Base-by-base conservation (phyloP, 2,329 filamentous ascomycete species). In the Fusarium sp. region DNA sequence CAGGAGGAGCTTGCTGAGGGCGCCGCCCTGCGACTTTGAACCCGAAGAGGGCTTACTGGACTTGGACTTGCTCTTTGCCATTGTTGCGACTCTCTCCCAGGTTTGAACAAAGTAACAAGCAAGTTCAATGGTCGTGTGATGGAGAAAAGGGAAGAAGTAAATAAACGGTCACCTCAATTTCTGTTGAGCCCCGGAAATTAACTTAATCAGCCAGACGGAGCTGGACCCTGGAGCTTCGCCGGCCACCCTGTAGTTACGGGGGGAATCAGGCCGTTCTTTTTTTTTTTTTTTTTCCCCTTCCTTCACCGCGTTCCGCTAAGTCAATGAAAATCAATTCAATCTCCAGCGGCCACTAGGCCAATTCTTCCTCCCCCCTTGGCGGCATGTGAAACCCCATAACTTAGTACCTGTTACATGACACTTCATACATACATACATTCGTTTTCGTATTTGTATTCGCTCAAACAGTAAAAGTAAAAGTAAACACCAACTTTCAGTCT, bases 1-100 rank as follows among this genome's bases (percentile, higher is more conserved):
- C 66, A 80, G 83, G 66, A 88, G 79, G 62, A 84, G 76, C 58
- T 78, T 78, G 70, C 67, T 70, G 58, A 80, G 69, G 58, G 76
- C 72, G 58, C 76, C 72, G 45, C 71, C 65, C 57, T 67, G 58
- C 53, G 69, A 60, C 34, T 69, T 47, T 46, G 70, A 10, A 33
- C 70, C 62, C 54, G 67, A 55, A 40, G 69, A 65, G 52, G 70
- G 28, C 51, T 70, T 70, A 23, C 33, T 50, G 52, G 67, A 58
- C 67, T 70, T 70, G 26, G 53, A 67, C 57, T 65, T 65, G 42
- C 33, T 65, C 61, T 65, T 66, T 54, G 62, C 62, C 62, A 65
- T 65, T 66, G 42, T 62, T 44, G 42, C 53, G 54, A 49, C 38
- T 34, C 42, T 55, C 56, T 49, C 33, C 31, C 30, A 55, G 42